phyloP scores from a whole-genome alignment of 345 rosid genomes.

The Cochlearia excelsa region DNA sequence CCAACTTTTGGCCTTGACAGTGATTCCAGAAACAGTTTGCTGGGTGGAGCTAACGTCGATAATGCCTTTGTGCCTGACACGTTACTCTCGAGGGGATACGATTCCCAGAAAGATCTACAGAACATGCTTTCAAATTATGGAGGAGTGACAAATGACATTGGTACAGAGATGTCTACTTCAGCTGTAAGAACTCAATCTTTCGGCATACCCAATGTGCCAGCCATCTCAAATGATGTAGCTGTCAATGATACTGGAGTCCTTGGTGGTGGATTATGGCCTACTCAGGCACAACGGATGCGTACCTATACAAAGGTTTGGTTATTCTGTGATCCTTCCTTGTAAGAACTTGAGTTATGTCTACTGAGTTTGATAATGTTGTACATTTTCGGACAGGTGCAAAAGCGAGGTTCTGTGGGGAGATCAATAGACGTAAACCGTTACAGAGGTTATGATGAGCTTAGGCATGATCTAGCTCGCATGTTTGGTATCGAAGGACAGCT shows the following conservation, averaged over 20 bases:
- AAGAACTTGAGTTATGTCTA: background rate
- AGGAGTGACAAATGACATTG: slow-evolving; percentile 71
- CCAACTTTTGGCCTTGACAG: slow-evolving; percentile 74
- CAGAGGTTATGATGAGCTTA: slow-evolving; percentile 74
- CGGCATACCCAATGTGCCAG: slow-evolving; percentile 72
- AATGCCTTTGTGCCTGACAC: slow-evolving; percentile 67
- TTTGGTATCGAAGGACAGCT: slow-evolving; percentile 95
- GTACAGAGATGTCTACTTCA: slow-evolving; percentile 87
- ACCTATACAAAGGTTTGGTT: slow-evolving; percentile 82
- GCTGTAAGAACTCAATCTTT: slow-evolving; percentile 89
- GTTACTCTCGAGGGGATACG: slow-evolving; percentile 75
- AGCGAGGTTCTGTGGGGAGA: slow-evolving; percentile 96
- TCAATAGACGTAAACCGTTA: slow-evolving; percentile 93
- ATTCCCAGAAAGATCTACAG: slow-evolving; percentile 94
- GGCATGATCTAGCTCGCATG: slow-evolving; percentile 91
- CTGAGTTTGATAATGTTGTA: slow-evolving; percentile 13
- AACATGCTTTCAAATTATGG: slow-evolving; percentile 86
- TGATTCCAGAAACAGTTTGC: slow-evolving; percentile 64
- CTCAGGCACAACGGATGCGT: slow-evolving; percentile 84
- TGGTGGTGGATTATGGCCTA: slow-evolving; percentile 76
- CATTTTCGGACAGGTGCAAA: slow-evolving; percentile 66
- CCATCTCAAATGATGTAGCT: slow-evolving; percentile 70
- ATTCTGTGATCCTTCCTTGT: slow-evolving; percentile 9
- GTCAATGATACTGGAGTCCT: slow-evolving; percentile 75
- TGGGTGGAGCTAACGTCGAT: slow-evolving; percentile 60